phyloP scores from a whole-genome alignment of 345 rosid genomes.

The Acer yangbiense region DNA sequence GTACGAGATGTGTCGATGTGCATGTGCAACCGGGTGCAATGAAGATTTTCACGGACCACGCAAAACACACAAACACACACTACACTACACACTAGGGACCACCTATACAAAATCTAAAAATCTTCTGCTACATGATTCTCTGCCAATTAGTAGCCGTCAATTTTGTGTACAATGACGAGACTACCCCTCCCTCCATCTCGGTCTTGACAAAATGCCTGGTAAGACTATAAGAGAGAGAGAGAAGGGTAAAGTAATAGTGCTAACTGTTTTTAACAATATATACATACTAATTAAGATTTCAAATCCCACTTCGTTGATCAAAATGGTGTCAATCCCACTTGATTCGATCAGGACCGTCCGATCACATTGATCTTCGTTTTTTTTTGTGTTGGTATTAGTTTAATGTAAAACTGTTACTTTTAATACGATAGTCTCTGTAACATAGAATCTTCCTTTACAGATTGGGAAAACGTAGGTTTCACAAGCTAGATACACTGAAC shows the following conservation, averaged over 20 bases:
- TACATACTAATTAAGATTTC: background rate
- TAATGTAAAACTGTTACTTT: constrained; percentile 11
- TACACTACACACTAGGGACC: constrained; percentile 21
- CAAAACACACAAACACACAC: background rate
- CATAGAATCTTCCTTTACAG: constrained; percentile 44
- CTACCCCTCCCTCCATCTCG: constrained; percentile 23
- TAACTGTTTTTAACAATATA: background rate
- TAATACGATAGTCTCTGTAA: constrained; percentile 18
- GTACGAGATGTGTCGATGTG: no score
- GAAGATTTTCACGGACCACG: constrained; percentile 9
- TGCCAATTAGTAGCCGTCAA: constrained; percentile 46
- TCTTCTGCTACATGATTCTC: constrained; percentile 43
- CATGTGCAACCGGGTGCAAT: no score
- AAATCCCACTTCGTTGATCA: background rate
- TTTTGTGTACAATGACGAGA: constrained; percentile 11
- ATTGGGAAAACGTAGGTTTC: constrained; percentile 32
- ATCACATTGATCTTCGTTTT: background rate
- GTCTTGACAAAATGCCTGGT: constrained; percentile 22
- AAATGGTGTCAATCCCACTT: background rate
- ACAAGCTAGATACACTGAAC: constrained; percentile 22
- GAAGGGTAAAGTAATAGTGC: constrained; percentile 19
- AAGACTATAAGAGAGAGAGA: background rate
- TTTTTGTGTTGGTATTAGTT: background rate
- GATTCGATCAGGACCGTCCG: constrained; percentile 1
- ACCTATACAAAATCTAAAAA: constrained; percentile 36